Base-by-base conservation (phyloP, 352 stramenopile species). In the Phytophthora citrophthora region DNA sequence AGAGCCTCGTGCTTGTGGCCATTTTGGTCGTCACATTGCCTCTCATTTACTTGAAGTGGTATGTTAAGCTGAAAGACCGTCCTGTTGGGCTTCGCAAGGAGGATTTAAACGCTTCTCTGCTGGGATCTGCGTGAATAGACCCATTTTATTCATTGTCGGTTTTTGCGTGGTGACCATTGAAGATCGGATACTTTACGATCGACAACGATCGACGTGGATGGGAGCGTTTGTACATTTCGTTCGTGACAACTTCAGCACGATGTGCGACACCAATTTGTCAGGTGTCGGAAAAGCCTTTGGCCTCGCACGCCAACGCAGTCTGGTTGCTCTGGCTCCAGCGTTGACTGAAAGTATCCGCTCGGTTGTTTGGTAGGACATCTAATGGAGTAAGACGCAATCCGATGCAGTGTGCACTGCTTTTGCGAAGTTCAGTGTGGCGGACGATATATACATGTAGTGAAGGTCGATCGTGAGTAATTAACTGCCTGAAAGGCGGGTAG, bases 21-120 rank as follows among this genome's bases (percentile, higher is more conserved):
- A 47, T 87, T 9, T 34, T 93, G 49, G 56, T 59, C 26, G 50
- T 83, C 16, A 67, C 83, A 2, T 49, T 76, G 8, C 79, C 84
- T 2, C 27, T 86, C 13, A 89, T 93, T 43, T 91, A 90, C 68
- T 76, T 81, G n/a, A 87, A 93, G 48, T 93, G 84, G 84, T 93
- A 87, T 55, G 66, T 77, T 16, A 83, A 90, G 54, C 65, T 93
- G 36, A 70, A 86, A 63, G 75, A 87, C 56, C 74, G 69, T 4
- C 78, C 82, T 6, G 71, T 88, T 9, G 79, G 77, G 34, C 56
- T 89, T 5, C 61, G 70, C 26, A 85, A 79, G 47, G 79, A 90
- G 34, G 81, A 89, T 44, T 58, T 84, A 20, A 71, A 85, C 23
- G 64, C 51, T 15, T 74, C 81, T 40, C 62, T 90, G 23, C 52